These are phyloP conservation scores for Elsinoe ampelina DNA, from an alignment of 2,329 filamentous ascomycete genomes.

Conservation along the genomic window DNA sequence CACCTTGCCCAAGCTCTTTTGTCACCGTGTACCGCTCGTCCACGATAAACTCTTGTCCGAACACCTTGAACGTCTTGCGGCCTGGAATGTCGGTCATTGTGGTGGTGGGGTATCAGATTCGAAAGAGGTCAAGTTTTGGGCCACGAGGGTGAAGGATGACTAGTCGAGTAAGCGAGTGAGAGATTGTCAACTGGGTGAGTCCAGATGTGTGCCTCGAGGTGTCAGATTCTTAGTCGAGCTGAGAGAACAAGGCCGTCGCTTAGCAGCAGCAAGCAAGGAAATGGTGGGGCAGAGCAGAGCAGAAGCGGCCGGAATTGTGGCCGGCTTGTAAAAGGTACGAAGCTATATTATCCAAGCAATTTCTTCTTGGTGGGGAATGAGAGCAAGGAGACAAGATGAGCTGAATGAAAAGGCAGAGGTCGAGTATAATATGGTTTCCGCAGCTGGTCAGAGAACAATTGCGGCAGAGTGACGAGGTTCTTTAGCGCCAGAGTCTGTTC, in stretches of 20 bases:
- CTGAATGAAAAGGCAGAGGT: background rate
- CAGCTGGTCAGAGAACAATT: background rate
- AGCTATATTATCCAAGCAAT: background rate
- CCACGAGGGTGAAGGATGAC: background rate
- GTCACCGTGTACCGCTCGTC: constrained; percentile 97
- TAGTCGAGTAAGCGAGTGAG: background rate
- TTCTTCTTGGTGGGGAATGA: background rate
- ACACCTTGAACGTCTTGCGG: constrained; percentile 97
- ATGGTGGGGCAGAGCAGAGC: constrained; percentile 1
- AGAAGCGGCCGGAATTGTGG: background rate
- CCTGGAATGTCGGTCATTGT: constrained; percentile 53
- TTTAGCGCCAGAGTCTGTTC: background rate
- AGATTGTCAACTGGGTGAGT: background rate
- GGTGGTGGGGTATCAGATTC: background rate
- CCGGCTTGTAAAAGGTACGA: background rate
- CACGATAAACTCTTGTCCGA: constrained; percentile 98
- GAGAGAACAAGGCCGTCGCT: constrained; percentile 1
- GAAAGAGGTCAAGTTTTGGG: background rate
- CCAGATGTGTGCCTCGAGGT: background rate
- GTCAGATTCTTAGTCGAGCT: constrained; percentile 3
- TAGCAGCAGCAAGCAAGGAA: background rate
- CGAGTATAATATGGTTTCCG: background rate
- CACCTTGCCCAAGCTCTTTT: constrained; percentile 95
- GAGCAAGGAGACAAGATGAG: background rate
- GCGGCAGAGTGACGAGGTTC: background rate